Conservation (phyloP, 2,329 filamentous ascomycete genomes). For the Fusarium sarcochroum region DNA sequence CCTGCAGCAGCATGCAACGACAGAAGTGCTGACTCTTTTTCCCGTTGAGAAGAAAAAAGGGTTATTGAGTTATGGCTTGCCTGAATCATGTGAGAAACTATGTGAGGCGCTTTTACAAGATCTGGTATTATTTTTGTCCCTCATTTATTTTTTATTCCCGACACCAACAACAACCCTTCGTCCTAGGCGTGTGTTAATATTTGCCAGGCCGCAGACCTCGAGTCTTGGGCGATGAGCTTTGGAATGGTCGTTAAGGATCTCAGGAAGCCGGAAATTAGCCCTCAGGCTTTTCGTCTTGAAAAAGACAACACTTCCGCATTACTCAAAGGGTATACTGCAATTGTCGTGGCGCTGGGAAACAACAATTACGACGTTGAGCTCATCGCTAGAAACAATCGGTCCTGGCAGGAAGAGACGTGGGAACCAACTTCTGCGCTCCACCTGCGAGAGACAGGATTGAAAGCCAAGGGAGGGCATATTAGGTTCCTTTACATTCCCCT, state of each 20-base stretch:
- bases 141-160: slow-evolving; percentile 10
- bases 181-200: slow-evolving; percentile 14
- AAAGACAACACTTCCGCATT: slow-evolving; percentile 47
- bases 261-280: slow-evolving; percentile 43
- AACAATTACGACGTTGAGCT: slow-evolving; percentile 46
- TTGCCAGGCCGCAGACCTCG: slow-evolving; percentile 41
- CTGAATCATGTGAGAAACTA: slow-evolving; percentile 43
- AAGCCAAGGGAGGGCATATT: slow-evolving; percentile 45
- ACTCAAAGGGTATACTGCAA: slow-evolving; percentile 46
- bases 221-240: slow-evolving; percentile 42
- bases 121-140: slow-evolving; percentile 37
- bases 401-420: slow-evolving; percentile 42
- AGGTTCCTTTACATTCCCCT: slow-evolving; percentile 47
- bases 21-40: slow-evolving; percentile 46
- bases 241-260: slow-evolving; percentile 46
- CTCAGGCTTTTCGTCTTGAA: slow-evolving; percentile 47
- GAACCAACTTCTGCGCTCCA: slow-evolving; percentile 43
- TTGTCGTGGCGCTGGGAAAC: slow-evolving; percentile 47
- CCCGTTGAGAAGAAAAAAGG: slow-evolving; percentile 45
- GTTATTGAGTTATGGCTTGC: slow-evolving; percentile 44
- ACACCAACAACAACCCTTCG: slow-evolving; percentile 4
- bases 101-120: slow-evolving; percentile 42
- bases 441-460: slow-evolving; percentile 45
- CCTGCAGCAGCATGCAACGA: slow-evolving; percentile 46
- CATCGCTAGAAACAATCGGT: slow-evolving; percentile 43